Evolutionary conservation across 1,284 basidiomycete species (phyloP), one percentile per base, ranked within the genome.

Genomic region (Kwoniella shivajii): DNA sequence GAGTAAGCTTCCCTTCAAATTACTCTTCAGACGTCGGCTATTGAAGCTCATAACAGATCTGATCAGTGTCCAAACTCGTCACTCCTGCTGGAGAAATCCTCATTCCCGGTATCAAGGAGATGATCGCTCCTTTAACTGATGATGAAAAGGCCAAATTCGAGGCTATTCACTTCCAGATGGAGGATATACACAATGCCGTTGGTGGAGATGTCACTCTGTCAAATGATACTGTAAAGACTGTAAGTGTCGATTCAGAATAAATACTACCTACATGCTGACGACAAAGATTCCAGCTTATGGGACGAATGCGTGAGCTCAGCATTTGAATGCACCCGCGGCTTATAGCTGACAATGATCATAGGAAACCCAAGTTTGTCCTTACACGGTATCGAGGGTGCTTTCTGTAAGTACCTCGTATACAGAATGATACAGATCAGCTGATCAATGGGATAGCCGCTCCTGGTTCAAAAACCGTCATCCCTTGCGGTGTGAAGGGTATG

Each of bases 371-470:
- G 87, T 60, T 83, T 99, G 58, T 95, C 92, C 3, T 80, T 99
- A 16, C 95, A 99, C 78, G 96, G 95, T 26, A 95, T 99, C 70
- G 92, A 98, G 78, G 95, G 96, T 54, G 96, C 94, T 4, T 98
- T 98, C 82, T 90, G 86, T 76, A 39, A 61, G 74, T 57, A 13
- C 11, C 67, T 67, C 41, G 60, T 24, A 44, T n/a, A 3, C 39
- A 7, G 4, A n/a, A n/a, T 22, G 18, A 16, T n/a, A 18, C 4
- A 2, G 26, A 1, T 13, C 16, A 22, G 49, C 76, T 43, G 69
- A 65, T 9, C 57, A 69, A 22, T 42, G 50, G 14, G 56, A 14
- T 45, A 74, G 74, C 73, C 59, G 89, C 88, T 5, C 83, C 84
- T 0, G 91, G 91, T 6, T 86, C 85, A 43, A 96, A 96, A 85